Conservation (phyloP, 2,329 filamentous ascomycete genomes). For the Blumeria graminis region DNA sequence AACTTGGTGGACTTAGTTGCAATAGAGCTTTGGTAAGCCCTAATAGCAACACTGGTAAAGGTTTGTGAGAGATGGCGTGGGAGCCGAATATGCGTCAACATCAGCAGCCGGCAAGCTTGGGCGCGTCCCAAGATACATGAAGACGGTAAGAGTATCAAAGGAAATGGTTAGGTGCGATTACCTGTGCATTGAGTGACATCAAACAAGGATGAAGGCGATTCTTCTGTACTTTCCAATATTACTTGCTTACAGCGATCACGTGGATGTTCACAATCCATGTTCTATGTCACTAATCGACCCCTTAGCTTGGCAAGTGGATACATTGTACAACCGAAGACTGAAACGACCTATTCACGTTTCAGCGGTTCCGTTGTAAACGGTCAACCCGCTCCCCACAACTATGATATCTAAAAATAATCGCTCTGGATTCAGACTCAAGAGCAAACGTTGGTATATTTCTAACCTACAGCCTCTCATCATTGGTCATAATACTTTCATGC, state of each 20-base stretch:
- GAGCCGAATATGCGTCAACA: constrained; percentile 12
- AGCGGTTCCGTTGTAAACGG: not conserved
- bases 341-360: not conserved
- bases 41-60: constrained; percentile 6
- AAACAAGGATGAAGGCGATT: not conserved
- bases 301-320: too few species aligned
- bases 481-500: not conserved
- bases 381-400: not conserved
- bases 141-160: not conserved
- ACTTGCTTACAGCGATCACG: not conserved
- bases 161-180: not conserved
- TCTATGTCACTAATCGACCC: not conserved
- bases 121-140: not conserved
- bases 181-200: not conserved
- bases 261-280: not conserved
- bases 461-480: not conserved
- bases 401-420: not conserved
- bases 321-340: not conserved
- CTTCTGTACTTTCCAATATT: not conserved
- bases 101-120: constrained; percentile 8
- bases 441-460: not conserved
- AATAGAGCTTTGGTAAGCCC: not conserved
- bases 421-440: not conserved
- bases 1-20: not conserved
- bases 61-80: constrained; percentile 8